Evolutionary conservation across 495 filamentous ascomycete genomes (phyloP).

Genomic region (Sphaerosporella brunnea): DNA sequence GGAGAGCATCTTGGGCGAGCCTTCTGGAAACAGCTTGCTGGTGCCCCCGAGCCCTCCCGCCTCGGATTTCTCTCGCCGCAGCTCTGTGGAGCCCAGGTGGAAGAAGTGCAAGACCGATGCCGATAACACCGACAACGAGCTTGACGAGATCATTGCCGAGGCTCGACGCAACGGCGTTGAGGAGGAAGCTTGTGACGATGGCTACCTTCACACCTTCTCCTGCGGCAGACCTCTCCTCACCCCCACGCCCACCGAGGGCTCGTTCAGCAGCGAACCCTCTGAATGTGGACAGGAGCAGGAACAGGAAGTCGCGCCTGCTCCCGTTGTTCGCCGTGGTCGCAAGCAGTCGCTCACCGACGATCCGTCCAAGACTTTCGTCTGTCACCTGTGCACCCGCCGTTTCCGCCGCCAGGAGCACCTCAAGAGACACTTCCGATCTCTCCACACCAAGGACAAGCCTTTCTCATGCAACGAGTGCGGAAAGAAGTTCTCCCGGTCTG

Average conservation of each 20-base stretch:
- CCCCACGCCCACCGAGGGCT: slow-evolving; percentile 25
- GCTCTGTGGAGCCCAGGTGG: slow-evolving; percentile 28
- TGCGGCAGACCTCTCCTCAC: slow-evolving; percentile 19
- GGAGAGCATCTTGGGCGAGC: slow-evolving; percentile 30
- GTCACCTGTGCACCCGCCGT: slow-evolving; percentile 82
- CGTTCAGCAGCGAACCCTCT: slow-evolving; percentile 30
- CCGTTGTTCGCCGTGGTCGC: slow-evolving; percentile 79
- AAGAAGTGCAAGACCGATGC: slow-evolving; percentile 38
- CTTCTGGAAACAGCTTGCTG: slow-evolving; percentile 8
- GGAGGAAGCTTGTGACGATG: slow-evolving; percentile 29
- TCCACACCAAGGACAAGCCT: slow-evolving; percentile 96
- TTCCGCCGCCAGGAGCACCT: slow-evolving; percentile 98
- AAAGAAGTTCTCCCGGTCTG: slow-evolving; percentile 96
- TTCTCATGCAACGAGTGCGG: slow-evolving; percentile 95
- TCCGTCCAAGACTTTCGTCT: slow-evolving; percentile 95
- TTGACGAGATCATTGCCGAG: slow-evolving; percentile 25
- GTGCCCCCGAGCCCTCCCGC: slow-evolving; percentile 32
- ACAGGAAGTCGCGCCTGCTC: slow-evolving; percentile 29
- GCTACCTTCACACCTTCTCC: slow-evolving; percentile 25
- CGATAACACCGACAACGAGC: slow-evolving; percentile 25
- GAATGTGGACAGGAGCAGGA: slow-evolving; percentile 8
- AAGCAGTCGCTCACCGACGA: slow-evolving; percentile 98
- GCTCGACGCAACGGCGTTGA: slow-evolving; percentile 17
- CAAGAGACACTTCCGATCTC: slow-evolving; percentile 94
- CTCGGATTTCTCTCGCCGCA: slow-evolving; percentile 28